phyloP scores from a whole-genome alignment of 208 protist species.

The Trypanosoma avium region DNA sequence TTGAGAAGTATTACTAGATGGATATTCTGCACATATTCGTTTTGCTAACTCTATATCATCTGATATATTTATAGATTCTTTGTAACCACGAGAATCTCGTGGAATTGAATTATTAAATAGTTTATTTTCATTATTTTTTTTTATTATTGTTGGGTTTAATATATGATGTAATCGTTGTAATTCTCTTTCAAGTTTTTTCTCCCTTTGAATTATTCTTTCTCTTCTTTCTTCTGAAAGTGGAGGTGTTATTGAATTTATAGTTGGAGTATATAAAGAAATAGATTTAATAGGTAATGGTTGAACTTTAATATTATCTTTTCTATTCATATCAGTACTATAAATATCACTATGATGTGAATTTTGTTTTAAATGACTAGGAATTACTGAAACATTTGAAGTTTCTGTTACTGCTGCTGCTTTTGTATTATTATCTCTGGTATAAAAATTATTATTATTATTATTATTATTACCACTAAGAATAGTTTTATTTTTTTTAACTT shows the following conservation, averaged over 20 bases:
- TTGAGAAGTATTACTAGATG: neutral
- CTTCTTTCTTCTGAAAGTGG: slow-evolving; percentile 1
- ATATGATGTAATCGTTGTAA: neutral
- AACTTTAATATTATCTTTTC: neutral
- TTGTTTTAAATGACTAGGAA: no score
- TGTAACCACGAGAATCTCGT: no score
- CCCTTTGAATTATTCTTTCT: neutral
- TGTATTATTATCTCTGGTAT: neutral
- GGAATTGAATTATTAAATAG: no score
- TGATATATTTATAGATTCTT: neutral
- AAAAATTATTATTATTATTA: neutral
- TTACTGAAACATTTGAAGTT: no score
- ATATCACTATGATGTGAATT: neutral
- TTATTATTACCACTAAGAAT: neutral
- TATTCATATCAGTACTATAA: neutral
- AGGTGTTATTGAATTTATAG: neutral
- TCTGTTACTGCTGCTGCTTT: neutral
- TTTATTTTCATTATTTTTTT: no score
- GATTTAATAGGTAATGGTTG: neutral
- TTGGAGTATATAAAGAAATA: no score
- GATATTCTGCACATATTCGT: neutral
- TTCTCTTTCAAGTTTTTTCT: neutral
- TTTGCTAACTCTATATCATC: neutral
- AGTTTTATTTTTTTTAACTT: neutral
- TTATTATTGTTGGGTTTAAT: neutral